Evolutionary conservation across 768 basidiomycete species (phyloP).

Genomic region (Leccinum disarticulatum): DNA sequence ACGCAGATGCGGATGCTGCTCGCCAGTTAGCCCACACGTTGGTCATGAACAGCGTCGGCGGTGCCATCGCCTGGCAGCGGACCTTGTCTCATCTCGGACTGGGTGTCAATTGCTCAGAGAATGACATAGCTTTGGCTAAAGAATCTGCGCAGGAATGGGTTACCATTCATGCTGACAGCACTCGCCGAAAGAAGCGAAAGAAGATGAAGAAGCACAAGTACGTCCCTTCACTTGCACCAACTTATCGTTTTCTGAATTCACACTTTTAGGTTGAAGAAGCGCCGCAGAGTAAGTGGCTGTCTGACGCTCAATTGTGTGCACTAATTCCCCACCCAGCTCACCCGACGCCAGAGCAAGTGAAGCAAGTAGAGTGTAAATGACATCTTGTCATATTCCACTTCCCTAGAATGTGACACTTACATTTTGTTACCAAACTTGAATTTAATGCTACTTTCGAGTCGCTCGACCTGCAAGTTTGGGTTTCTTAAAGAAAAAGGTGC

Average conservation of each 20-base stretch:
- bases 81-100: constrained; percentile 66
- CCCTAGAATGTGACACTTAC: constrained; percentile 4
- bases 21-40: constrained; percentile 75
- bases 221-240: constrained; percentile 32
- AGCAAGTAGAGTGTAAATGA: neutral
- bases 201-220: constrained; percentile 99
- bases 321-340: constrained; percentile 39
- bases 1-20: constrained; percentile 78
- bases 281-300: constrained; percentile 67
- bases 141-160: constrained; percentile 61
- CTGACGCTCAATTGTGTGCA: neutral
- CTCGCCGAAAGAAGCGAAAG: constrained; percentile 81
- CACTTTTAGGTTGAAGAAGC: constrained; percentile 74
- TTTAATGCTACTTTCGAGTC: neutral
- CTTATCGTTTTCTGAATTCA: constrained; percentile 11
- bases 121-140: constrained; percentile 50
- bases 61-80: constrained; percentile 65
- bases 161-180: constrained; percentile 73
- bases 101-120: constrained; percentile 48
- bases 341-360: constrained; percentile 39
- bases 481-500: neutral
- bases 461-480: neutral
- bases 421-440: constrained; percentile 3
- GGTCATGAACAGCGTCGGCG: constrained; percentile 64
- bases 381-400: neutral